Conservation (phyloP, 768 basidiomycete species). For the Boletus rubropictus region DNA sequence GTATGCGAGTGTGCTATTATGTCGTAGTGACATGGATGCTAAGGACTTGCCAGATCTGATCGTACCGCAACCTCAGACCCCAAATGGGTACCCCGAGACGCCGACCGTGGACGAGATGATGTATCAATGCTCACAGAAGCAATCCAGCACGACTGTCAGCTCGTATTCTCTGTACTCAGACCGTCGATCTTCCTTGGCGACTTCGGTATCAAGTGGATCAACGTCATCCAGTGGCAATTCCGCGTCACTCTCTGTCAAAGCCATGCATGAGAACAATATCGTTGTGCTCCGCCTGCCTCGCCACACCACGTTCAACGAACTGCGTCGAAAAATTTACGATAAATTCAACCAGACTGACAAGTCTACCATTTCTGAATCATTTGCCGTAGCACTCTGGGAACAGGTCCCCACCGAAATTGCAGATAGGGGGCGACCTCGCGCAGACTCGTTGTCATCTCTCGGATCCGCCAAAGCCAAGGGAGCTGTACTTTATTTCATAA, state of each 20-base stretch:
- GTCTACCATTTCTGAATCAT: slow-evolving; percentile 46
- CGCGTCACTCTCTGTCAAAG: slow-evolving; percentile 53
- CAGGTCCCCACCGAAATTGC: slow-evolving; percentile 23
- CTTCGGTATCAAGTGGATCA: slow-evolving; percentile 36
- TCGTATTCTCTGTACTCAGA: slow-evolving; percentile 10
- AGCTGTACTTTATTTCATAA: slow-evolving; percentile 40
- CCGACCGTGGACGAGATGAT: slow-evolving; percentile 12
- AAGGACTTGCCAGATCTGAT: slow-evolving; percentile 20
- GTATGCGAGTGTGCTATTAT: slow-evolving; percentile 15
- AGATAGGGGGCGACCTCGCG: slow-evolving; percentile 23
- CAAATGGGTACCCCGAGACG: slow-evolving; percentile 18
- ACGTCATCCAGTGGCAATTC: slow-evolving; percentile 24
- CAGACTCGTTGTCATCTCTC: slow-evolving; percentile 33
- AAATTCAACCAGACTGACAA: slow-evolving; percentile 64
- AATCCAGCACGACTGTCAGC: slow-evolving; percentile 4
- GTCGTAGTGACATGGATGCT: neutral
- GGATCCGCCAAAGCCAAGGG: slow-evolving; percentile 19
- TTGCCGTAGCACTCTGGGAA: slow-evolving; percentile 51
- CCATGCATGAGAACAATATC: slow-evolving; percentile 53
- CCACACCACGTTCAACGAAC: slow-evolving; percentile 41
- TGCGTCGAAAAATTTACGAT: slow-evolving; percentile 55
- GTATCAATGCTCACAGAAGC: slow-evolving; percentile 7
- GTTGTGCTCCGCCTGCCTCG: slow-evolving; percentile 54
- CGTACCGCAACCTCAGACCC: slow-evolving; percentile 7
- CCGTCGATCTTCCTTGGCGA: slow-evolving; percentile 26